These are phyloP conservation scores for Neurospora crassa DNA, from an alignment of 2,329 filamentous ascomycete genomes.

Conservation along the genomic window DNA sequence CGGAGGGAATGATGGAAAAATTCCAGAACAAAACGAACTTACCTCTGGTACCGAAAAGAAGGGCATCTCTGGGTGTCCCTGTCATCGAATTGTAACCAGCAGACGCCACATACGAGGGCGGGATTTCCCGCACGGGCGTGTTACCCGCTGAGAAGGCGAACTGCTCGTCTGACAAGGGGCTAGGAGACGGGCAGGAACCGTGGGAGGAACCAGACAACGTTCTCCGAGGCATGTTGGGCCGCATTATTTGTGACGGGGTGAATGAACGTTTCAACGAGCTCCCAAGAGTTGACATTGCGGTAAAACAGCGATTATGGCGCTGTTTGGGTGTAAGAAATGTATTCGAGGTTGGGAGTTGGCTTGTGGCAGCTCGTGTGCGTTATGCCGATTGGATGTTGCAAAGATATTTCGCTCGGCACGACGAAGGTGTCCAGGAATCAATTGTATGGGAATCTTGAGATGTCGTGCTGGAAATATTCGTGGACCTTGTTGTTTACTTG, in stretches of 20 bases:
- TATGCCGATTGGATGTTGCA: background rate
- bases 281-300: slow-evolving; percentile 37
- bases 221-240: slow-evolving; percentile 28
- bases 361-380: background rate
- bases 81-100: slow-evolving; percentile 1
- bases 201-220: slow-evolving; percentile 32
- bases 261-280: slow-evolving; percentile 40
- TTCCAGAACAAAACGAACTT: background rate
- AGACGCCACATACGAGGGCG: slow-evolving; percentile 3
- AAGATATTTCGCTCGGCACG: no score
- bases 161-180: slow-evolving; percentile 23
- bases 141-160: slow-evolving; percentile 27
- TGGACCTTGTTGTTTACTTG: no score
- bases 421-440: background rate
- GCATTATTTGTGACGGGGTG: slow-evolving; percentile 32
- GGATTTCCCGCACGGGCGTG: slow-evolving; percentile 20
- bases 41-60: slow-evolving; percentile 11
- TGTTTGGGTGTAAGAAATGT: background rate
- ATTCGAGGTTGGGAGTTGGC: no score
- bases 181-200: slow-evolving; percentile 16
- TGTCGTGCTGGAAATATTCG: background rate
- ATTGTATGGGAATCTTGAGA: background rate
- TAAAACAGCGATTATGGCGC: background rate
- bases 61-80: slow-evolving; percentile 1
- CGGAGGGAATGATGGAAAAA: background rate